Evolutionary conservation across 306 rosid species (phyloP), one percentile per base, ranked within the genome.

Genomic region (Cicer yamashitae): DNA sequence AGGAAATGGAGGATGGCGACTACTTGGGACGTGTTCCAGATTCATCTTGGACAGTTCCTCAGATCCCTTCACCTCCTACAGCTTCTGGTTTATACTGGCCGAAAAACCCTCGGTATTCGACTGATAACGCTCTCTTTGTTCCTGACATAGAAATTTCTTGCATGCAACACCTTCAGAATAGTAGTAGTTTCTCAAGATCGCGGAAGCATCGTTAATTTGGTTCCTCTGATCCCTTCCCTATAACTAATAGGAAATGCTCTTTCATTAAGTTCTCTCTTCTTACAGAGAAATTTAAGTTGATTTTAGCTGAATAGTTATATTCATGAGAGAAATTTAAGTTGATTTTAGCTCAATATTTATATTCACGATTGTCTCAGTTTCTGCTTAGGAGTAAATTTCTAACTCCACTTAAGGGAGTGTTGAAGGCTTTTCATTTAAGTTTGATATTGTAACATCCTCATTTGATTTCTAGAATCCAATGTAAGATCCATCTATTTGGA

Each of bases 51-150:
- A 83, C 82, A 3, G 99, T 96, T 73, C 99, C 98, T 48, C 91
- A 89, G 82, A 69, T 89, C 22, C 87, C 93, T 73, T 96, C 99
- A 14, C 99, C 97, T 4, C 98, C 98, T 51, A 96, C 98, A 25
- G 87, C 93, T 47, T 92, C 98, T 0, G 99, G 99, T 10, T 69
- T 94, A 38, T 5, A 84, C 84, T 96, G 98, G 98, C 92, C 96
- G 7, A 83, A 84, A 79, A 62, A 77, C 82, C 81, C 61, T 75
- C 90, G 76, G 30, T 76, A 59, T 74, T 74, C 85, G 40, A 79
- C 77, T 10, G 65, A 88, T 53, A 66, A 75, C 67, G 67, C 88
- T 11, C 65, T 67, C 17, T 90, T 67, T 82, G 99, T 90, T 86
- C 98, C 98, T 13, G 88, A 92, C 74, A 68, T 89, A 62, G 74